Conservation (phyloP, 208 protist species). For the Leishmania martiniquensis region DNA sequence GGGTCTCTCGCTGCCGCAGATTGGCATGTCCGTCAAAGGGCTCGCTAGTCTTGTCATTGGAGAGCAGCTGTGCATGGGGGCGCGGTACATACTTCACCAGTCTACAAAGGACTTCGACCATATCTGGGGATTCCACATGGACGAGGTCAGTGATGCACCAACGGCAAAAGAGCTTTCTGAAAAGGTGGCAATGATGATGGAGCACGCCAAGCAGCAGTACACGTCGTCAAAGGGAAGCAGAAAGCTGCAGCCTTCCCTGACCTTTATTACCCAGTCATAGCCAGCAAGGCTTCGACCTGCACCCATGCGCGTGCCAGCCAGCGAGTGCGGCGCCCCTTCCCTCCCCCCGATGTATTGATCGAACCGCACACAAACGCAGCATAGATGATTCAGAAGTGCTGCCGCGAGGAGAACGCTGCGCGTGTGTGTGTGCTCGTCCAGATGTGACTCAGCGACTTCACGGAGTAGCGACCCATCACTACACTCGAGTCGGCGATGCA, state of each 20-base stretch:
- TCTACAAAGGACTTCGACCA: constrained; percentile 58
- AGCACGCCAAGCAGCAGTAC: constrained; percentile 20
- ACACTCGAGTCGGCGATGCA: too few species aligned
- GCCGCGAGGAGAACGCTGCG: too few species aligned
- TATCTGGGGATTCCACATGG: constrained; percentile 86
- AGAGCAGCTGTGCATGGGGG: constrained; percentile 83
- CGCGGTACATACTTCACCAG: constrained; percentile 78
- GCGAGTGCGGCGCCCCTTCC: too few species aligned
- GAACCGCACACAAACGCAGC: too few species aligned
- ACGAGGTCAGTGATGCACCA: constrained; percentile 34
- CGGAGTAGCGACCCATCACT: too few species aligned
- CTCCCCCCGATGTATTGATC: too few species aligned
- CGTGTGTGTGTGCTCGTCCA: too few species aligned
- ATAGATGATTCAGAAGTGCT: too few species aligned
- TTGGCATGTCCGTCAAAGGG: constrained; percentile 70
- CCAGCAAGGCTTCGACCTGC: too few species aligned
- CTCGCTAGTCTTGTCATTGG: constrained; percentile 66
- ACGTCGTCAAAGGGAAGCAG: neutral
- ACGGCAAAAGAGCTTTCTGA: constrained; percentile 26
- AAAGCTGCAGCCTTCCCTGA: constrained; percentile 3
- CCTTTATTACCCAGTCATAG: constrained; percentile 37
- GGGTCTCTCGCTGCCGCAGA: constrained; percentile 62
- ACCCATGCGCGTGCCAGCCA: too few species aligned
- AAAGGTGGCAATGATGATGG: constrained; percentile 20
- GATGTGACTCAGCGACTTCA: too few species aligned